Base-by-base conservation (phyloP, 768 basidiomycete species). In the Mycena maculata region DNA sequence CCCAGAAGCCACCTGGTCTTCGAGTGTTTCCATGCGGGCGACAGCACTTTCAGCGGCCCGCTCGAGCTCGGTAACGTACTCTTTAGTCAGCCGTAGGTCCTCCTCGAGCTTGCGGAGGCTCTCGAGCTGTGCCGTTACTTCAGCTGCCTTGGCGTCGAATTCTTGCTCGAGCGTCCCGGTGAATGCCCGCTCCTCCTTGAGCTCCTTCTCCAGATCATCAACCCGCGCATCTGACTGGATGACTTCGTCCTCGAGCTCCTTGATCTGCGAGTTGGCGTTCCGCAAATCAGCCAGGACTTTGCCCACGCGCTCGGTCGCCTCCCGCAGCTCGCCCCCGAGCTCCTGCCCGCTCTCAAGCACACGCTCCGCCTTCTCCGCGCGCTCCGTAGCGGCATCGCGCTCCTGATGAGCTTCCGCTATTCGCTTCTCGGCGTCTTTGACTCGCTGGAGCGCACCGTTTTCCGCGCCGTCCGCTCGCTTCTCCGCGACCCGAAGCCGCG, bases 261-360 rank as follows among this genome's bases (percentile, higher is more conserved):
- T 81, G 65, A 90, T 86, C 55, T 88, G 87, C 1, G 79, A 74
- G 63, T 86, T 88, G 22, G 90, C 86, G 62, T 83, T 86, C 70
- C 86, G 84, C 44, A 94, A 76, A 56, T 92, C 89, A 16, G 81
- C 81, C 73, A 86, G 85, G 47, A 90, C 78, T 55, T 84, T 79
- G 31, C 79, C 84, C 39, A 91, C 79, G 22, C 85, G 84, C 60
- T 88, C 84, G 65, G 92, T 91, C 22, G 90, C 90, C 42, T 88
- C 87, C 64, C 83, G 85, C 61, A 93, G 73, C 56, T 90, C 90
- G 0, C 86, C 86, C 2, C 91, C 92, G 1, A 93, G 82, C 49
- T 93, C 93, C 67, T 85, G 85, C 39, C 86, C 90, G 58, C 80
- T 86, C 74, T 88, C 90, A 55, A 93, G 78, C 15, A 86, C 85